phyloP scores from a whole-genome alignment of 805 yeast species.

The Lipomyces orientalis region DNA sequence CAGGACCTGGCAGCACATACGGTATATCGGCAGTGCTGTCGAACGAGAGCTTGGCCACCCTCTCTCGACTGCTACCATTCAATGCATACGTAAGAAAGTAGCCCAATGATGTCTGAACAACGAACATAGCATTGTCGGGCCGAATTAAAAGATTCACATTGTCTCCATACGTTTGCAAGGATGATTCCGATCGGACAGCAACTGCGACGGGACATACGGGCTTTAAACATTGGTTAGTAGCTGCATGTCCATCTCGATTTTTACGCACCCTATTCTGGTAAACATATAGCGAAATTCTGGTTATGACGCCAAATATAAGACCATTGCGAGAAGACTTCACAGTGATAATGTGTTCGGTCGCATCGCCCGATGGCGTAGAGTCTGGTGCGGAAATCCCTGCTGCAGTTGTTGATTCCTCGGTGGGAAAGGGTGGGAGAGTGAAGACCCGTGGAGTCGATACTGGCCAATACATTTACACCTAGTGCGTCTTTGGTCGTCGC shows the following conservation, averaged over 20 bases:
- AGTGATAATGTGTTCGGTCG: constrained; percentile 47
- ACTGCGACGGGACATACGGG: constrained; percentile 57
- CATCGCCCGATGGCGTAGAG: constrained; percentile 2
- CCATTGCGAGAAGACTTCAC: constrained; percentile 43
- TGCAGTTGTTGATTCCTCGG: constrained; percentile 4
- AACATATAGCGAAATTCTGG: constrained; percentile 49
- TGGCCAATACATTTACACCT: constrained; percentile 45
- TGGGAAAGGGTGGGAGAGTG: constrained; percentile 37
- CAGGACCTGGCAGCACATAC: constrained; percentile 47
- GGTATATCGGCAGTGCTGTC: constrained; percentile 26
- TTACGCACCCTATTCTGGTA: constrained; percentile 46
- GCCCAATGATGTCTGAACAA: constrained; percentile 41
- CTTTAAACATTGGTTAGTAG: constrained; percentile 28
- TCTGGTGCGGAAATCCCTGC: neutral
- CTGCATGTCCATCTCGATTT: neutral
- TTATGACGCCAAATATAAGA: constrained; percentile 46
- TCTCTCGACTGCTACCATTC: constrained; percentile 19
- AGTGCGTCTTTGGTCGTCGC: neutral
- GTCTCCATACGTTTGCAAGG: constrained; percentile 55
- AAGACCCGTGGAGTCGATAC: constrained; percentile 42
- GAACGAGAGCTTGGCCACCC: constrained; percentile 24
- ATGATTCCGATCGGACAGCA: constrained; percentile 53
- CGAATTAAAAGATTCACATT: constrained; percentile 51
- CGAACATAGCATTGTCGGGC: constrained; percentile 51
- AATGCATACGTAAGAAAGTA: constrained; percentile 34